Evolutionary conservation across 2,329 filamentous ascomycete genomes (phyloP).

Genomic region (Xylariaceae sp.): DNA sequence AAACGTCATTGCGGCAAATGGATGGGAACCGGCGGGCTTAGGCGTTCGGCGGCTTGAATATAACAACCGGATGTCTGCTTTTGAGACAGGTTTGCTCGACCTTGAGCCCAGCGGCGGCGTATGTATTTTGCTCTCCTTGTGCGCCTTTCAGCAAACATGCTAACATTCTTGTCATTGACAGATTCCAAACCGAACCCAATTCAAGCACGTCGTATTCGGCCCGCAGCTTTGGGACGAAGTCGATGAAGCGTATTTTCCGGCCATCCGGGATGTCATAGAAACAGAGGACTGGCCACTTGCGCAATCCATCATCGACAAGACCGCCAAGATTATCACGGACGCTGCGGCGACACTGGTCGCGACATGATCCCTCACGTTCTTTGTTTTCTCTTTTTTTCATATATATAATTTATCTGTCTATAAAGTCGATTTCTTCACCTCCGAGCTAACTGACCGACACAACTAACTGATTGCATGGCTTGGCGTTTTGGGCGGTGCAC

Average conservation of each 20-base stretch:
- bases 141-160: neutral
- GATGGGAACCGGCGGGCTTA: slow-evolving; percentile 68
- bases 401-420: slow-evolving; percentile 11
- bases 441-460: neutral
- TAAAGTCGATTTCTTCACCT: slow-evolving; percentile 6
- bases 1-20: slow-evolving; percentile 62
- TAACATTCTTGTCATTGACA: slow-evolving; percentile 30
- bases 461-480: slow-evolving; percentile 13
- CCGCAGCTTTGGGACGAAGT: slow-evolving; percentile 71
- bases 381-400: neutral
- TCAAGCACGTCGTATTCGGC: slow-evolving; percentile 87
- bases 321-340: slow-evolving; percentile 55
- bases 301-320: slow-evolving; percentile 63
- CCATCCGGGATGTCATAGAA: slow-evolving; percentile 75
- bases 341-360: slow-evolving; percentile 22
- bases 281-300: slow-evolving; percentile 64
- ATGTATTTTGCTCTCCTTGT: slow-evolving; percentile 49
- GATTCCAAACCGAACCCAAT: slow-evolving; percentile 84
- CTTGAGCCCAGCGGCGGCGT: slow-evolving; percentile 65
- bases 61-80: slow-evolving; percentile 71
- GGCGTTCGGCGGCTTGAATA: slow-evolving; percentile 64
- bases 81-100: slow-evolving; percentile 81
- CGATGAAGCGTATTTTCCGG: slow-evolving; percentile 67
- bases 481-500: slow-evolving; percentile 9
- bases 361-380: neutral